These are phyloP conservation scores for Tephrocybe rancida DNA, from an alignment of 768 basidiomycete genomes.

Conservation along the genomic window DNA sequence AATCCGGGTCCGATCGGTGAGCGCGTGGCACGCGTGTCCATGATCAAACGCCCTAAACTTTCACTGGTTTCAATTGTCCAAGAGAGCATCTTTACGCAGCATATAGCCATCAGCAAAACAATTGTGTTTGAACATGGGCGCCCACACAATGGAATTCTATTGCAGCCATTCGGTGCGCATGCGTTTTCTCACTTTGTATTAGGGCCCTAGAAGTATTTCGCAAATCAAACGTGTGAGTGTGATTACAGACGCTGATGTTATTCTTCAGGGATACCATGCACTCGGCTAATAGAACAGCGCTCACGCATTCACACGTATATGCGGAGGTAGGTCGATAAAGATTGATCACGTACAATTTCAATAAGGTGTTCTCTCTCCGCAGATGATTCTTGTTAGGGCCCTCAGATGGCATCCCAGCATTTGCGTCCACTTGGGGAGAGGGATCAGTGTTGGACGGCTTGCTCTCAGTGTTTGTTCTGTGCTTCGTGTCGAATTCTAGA, in stretches of 20 bases:
- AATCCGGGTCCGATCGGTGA: slow-evolving; percentile 12
- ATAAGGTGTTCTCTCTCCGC: background rate
- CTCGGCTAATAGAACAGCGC: slow-evolving; percentile 40
- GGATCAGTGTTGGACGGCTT: too few species aligned
- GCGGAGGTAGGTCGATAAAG: slow-evolving; percentile 34
- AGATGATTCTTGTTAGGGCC: slow-evolving; percentile 50
- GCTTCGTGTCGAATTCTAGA: too few species aligned
- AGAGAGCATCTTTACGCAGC: slow-evolving; percentile 2
- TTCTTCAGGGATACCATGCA: slow-evolving; percentile 39
- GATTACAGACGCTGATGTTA: slow-evolving; percentile 2
- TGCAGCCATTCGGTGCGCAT: background rate
- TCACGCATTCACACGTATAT: slow-evolving; percentile 47
- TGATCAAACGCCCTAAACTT: background rate
- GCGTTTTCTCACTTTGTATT: background rate
- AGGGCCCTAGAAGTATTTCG: slow-evolving; percentile 1
- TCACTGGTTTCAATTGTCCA: too few species aligned
- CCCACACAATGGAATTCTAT: slow-evolving; percentile 3
- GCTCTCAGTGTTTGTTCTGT: too few species aligned
- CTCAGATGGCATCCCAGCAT: too few species aligned
- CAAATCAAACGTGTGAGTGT: background rate
- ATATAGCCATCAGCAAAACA: slow-evolving; percentile 1
- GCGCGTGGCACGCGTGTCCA: background rate
- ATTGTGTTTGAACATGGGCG: slow-evolving; percentile 7
- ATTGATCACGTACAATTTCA: background rate
- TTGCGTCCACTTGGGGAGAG: too few species aligned